Percentiles rank a stretch among this genome's conserved stretches.
phyloP scores from a whole-genome alignment of 352 stramenopile genomes.

The Porosira glacialis region DNA sequence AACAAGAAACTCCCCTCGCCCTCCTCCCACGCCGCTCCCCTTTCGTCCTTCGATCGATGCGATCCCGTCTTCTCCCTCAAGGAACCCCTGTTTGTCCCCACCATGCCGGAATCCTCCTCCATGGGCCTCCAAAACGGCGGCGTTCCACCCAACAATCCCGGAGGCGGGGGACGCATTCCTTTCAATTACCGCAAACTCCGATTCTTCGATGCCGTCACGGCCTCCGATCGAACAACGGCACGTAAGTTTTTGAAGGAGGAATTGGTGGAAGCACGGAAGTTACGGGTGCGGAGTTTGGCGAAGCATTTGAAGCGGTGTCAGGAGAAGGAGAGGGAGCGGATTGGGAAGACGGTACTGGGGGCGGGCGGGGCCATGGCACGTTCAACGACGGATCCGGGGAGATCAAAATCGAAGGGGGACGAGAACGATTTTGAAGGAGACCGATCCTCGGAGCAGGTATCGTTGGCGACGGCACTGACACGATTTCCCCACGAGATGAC shows the following conservation, averaged over 20 bases:
- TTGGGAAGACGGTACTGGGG: no score
- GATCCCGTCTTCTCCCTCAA: neutral
- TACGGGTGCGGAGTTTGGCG: conserved; percentile 38
- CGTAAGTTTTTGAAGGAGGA: conserved; percentile 59
- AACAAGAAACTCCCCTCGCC: no score
- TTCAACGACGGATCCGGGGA: neutral
- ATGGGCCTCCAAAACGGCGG: conserved; percentile 26
- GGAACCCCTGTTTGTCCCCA: conserved; percentile 66
- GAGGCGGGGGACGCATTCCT: conserved; percentile 47
- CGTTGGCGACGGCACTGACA: conserved; percentile 30
- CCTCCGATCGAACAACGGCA: conserved; percentile 46
- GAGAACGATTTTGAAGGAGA: conserved; percentile 17
- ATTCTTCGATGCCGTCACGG: conserved; percentile 72
- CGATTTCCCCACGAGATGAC: conserved; percentile 59
- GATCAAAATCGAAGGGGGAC: conserved; percentile 4
- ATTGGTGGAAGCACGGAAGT: conserved; percentile 45
- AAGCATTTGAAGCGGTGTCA: conserved; percentile 48
- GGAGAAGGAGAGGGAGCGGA: conserved; percentile 24
- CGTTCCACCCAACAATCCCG: neutral
- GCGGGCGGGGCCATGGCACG: no score
- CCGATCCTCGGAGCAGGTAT: no score
- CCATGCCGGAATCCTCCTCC: conserved; percentile 33
- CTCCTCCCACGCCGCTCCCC: no score
- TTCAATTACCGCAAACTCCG: conserved; percentile 75
- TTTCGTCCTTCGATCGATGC: neutral